Evolutionary conservation across 306 rosid genomes (phyloP), one percentile per base, ranked within the genome.

Genomic region (Cercis canadensis): DNA sequence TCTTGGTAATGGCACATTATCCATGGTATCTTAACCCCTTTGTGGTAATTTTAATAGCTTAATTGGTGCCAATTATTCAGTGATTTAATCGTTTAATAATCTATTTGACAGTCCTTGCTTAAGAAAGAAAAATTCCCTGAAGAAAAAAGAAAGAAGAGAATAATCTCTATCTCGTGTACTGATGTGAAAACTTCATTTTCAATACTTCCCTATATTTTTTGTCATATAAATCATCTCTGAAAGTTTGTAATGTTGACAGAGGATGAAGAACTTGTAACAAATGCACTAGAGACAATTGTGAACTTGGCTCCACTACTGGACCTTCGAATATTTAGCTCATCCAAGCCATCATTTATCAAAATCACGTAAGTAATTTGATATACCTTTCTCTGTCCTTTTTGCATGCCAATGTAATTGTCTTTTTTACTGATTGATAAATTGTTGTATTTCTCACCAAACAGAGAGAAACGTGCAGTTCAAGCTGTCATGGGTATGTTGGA

Each of bases 251-350:
- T 82, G 50, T 72, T 67, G 57, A 72, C 84, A 95, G 99, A 91
- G 96, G 99, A 95, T 71, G 97, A 95, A 77, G 99, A 95, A 81
- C 96, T 95, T 80, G 97, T 95, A 76, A 89, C 97, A 63, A 95
- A 95, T 83, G 88, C 97, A 51, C 87, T 95, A 4, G 97, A 95
- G 91, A 89, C 99, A 61, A 83, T 95, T 79, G 97, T 91, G 72
- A 95, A 95, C 81, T 87, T 95, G 88, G 96, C 96, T 69, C 99
- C 99, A 0, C 72, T 86, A 16, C 86, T 91, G 70, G 99, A 95
- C 78, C 99, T 95, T 79, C 87, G 95, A 43, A 87, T 91, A 61
- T 91, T 94, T 78, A 86, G 96, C 85, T 91, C 99, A 52, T 83
- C 89, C 60, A 91, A 91, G 80, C 90, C 99, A 62, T 91, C 97